Evolutionary conservation across 1,284 basidiomycete species (phyloP), one percentile per base, ranked within the genome.

Genomic region (Pseudozyma pruni): DNA sequence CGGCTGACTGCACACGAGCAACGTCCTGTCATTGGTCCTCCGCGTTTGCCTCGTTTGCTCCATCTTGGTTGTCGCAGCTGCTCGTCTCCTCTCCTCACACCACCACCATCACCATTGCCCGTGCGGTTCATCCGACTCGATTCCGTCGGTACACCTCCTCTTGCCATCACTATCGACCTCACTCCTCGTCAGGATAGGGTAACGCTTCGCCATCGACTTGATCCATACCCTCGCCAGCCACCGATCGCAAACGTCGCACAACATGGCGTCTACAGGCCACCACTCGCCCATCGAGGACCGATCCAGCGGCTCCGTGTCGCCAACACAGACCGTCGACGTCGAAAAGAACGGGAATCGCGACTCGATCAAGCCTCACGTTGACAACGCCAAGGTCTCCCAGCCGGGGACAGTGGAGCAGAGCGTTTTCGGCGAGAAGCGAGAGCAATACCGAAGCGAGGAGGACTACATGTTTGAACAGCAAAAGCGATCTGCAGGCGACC

Each of bases 401-500:
- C 11, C 37, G 7, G 39, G 32, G 4, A 22, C 63, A 16, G 44
- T 47, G 3, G 14, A 39, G 45, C 63, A 72, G 53, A 72, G 55
- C 55, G 56, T 68, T 35, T 72, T 72, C 14, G 69, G 69, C 40
- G 69, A 72, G 56, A 72, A 72, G 52, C 56, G 55, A 31, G 69
- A 72, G 32, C 69, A 72, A 49, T 60, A 68, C 42, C 58, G 63
- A 37, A 72, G 63, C 59, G 69, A 72, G 32, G 69, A 72, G 53
- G 69, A 72, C 23, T 72, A 72, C 59, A 72, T 72, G 69, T 72
- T 53, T 38, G 69, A 72, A 32, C 54, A 62, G 48, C 63, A 72
- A 20, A 72, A 72, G 56, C 44, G 40, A 10, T 68, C 59, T 10
- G 59, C 63, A 31, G 70, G 70, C 19, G 64, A 72, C 31, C 59